Base-by-base conservation (phyloP, 2,329 filamentous ascomycete species). In the Epicoccum sorghinum region DNA sequence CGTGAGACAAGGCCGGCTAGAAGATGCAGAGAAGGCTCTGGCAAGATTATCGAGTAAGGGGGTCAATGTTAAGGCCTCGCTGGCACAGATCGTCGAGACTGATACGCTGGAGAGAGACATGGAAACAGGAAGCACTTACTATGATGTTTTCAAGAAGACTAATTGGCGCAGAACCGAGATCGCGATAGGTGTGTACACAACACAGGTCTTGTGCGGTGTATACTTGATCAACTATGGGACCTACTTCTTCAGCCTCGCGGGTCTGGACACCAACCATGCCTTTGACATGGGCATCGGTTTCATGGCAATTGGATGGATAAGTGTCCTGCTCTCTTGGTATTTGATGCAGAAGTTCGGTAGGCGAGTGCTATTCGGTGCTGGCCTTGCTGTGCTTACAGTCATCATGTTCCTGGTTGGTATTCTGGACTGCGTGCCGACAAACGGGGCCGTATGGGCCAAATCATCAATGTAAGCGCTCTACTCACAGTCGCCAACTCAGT, bases 361-460 rank as follows among this genome's bases (percentile, higher is more conserved):
- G 43, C 84, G 90, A 46, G 79, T 83, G 0, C 80, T 93, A 3
- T 93, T 91, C 66, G n/a, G 88, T 84, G 61, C 89, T 89, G 12
- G 61, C 3, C 83, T 93, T 30, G 24, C 44, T 7, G 32, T 47
- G 0, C 65, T 70, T 3, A 86, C 84, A 57, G 83, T 83, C 4
- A 82, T 95, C 24, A 83, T 96, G 4, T 78, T 93, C 61, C 78
- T 91, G 69, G 86, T 96, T 64, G 91, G 91, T 9, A 92, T 93
- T 77, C 80, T 93, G 6, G 90, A 89, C 0, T 80, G 92, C 3
- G 62, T 76, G 1, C 75, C 76, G 0, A 57, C 62, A 1, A 23
- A 4, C 68, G 60, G 58, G 7, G 55, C 71, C 1, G 68, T 69
- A 43, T 79, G 77, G 73, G 59, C 57, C 1, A 58, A 61, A 52